Percentiles rank a stretch among this genome's conserved stretches.
Evolutionary conservation across 306 rosid genomes (phyloP).

Genomic region (Sechiopsis laciniata): DNA sequence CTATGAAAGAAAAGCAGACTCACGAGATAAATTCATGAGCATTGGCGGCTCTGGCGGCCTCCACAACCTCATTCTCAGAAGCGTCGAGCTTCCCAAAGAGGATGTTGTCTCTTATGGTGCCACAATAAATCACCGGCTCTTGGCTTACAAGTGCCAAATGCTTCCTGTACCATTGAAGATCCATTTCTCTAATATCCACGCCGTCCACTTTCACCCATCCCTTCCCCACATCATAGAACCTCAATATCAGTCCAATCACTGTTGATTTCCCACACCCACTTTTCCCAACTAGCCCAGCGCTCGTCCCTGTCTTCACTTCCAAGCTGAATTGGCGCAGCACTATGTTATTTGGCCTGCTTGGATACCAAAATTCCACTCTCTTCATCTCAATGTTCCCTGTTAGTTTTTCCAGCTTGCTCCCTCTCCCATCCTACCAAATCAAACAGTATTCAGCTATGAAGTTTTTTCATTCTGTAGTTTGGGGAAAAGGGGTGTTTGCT

Average conservation of each 20-base stretch:
- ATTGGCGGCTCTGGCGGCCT: slow-evolving; percentile 74
- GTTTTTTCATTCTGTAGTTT: not conserved
- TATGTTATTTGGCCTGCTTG: slow-evolving; percentile 53
- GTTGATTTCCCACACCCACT: slow-evolving; percentile 98
- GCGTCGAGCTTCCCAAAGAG: slow-evolving; percentile 75
- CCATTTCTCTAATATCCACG: slow-evolving; percentile 68
- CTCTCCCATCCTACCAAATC: slow-evolving; percentile 26
- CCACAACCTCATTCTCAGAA: slow-evolving; percentile 62
- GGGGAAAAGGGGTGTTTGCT: not conserved
- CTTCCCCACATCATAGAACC: slow-evolving; percentile 70
- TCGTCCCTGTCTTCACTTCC: slow-evolving; percentile 75
- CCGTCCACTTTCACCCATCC: slow-evolving; percentile 75
- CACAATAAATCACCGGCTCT: slow-evolving; percentile 79
- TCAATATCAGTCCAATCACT: slow-evolving; percentile 61
- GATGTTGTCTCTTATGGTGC: slow-evolving; percentile 64
- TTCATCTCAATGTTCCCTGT: slow-evolving; percentile 66
- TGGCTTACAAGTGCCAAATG: slow-evolving; percentile 85
- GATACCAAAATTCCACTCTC: slow-evolving; percentile 76
- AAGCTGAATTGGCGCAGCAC: slow-evolving; percentile 60
- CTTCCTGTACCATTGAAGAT: slow-evolving; percentile 67
- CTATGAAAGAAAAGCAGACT: slow-evolving; percentile 23
- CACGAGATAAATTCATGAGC: slow-evolving; percentile 94
- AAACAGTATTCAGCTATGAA: not conserved
- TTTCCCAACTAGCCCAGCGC: slow-evolving; percentile 75
- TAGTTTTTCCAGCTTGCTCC: slow-evolving; percentile 46